phyloP scores from a whole-genome alignment of 768 basidiomycete species.

The Suillus decipiens region DNA sequence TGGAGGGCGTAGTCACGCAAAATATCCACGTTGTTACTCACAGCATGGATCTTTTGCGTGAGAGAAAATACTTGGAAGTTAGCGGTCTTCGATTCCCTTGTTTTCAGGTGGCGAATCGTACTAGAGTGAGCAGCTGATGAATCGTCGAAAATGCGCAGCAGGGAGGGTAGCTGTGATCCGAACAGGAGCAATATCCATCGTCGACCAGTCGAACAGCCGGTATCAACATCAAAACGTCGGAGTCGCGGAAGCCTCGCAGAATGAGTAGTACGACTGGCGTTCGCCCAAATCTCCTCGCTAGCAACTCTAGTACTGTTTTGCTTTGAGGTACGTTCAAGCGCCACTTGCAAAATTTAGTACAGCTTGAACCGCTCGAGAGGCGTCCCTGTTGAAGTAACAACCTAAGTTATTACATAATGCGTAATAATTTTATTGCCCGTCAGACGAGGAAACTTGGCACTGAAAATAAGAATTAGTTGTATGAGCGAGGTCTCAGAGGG shows the following conservation, averaged over 20 bases:
- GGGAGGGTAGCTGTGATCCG: slow-evolving; percentile 48
- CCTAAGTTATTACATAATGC: no score
- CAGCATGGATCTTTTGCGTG: slow-evolving; percentile 61
- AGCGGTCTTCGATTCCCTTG: slow-evolving; percentile 36
- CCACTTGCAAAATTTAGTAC: no score
- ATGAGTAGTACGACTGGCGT: no score
- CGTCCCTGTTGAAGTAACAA: no score
- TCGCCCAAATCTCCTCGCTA: slow-evolving; percentile 68
- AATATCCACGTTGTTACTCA: no score
- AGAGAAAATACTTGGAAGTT: slow-evolving; percentile 50
- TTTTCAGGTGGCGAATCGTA: slow-evolving; percentile 19
- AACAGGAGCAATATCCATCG: slow-evolving; percentile 27
- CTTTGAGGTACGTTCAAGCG: slow-evolving; percentile 54
- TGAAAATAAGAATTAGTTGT: slow-evolving; percentile 18
- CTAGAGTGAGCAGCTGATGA: background rate
- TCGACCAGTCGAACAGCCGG: slow-evolving; percentile 48
- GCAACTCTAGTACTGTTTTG: slow-evolving; percentile 93
- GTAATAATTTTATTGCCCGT: no score
- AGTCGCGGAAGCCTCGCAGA: background rate
- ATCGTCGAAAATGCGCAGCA: slow-evolving; percentile 30
- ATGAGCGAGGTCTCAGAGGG: slow-evolving; percentile 24
- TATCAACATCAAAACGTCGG: slow-evolving; percentile 46
- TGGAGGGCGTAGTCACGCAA: no score
- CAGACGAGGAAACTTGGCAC: background rate
- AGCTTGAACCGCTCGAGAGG: no score